Conservation (phyloP, 805 yeast species). For the Jamesozyma gamospora region DNA sequence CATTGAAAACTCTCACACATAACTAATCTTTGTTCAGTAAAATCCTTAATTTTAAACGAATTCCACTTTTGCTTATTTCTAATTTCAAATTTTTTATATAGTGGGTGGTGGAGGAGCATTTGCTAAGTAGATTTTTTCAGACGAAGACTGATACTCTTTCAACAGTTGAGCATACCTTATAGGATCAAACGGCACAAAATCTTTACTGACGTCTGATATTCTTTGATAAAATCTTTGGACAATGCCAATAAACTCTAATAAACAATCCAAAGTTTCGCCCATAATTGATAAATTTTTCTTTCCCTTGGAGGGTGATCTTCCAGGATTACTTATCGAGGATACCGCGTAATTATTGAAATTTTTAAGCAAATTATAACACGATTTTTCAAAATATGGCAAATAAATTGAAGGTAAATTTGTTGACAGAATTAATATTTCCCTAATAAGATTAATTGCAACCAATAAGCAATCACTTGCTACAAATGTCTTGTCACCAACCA, state of each 20-base stretch:
- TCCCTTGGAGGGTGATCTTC: conserved; percentile 13
- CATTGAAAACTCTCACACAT: too few species aligned
- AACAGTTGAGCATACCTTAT: conserved; percentile 17
- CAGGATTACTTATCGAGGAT: conserved; percentile 17
- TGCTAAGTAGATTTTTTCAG: conserved; percentile 24
- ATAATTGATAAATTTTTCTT: conserved; percentile 33
- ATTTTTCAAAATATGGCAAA: conserved; percentile 32
- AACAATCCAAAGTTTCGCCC: conserved; percentile 35
- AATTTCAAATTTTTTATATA: neutral
- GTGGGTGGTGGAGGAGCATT: conserved; percentile 31
- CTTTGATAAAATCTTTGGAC: conserved; percentile 25
- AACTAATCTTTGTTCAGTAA: neutral
- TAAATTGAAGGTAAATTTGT: conserved; percentile 41
- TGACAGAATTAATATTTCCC: conserved; percentile 47
- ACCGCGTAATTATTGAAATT: conserved; percentile 36
- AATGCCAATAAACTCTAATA: conserved; percentile 28
- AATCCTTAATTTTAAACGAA: too few species aligned
- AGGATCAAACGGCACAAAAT: conserved; percentile 17
- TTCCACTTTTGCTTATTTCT: too few species aligned
- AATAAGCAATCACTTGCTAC: conserved; percentile 46
- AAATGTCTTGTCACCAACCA: conserved; percentile 46
- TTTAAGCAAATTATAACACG: conserved; percentile 37
- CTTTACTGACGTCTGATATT: conserved; percentile 15
- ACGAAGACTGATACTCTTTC: conserved; percentile 19
- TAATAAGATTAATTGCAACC: conserved; percentile 33